Evolutionary conservation across 2,329 filamentous ascomycete genomes (phyloP).

Genomic region (Keithomyces neogunnii): DNA sequence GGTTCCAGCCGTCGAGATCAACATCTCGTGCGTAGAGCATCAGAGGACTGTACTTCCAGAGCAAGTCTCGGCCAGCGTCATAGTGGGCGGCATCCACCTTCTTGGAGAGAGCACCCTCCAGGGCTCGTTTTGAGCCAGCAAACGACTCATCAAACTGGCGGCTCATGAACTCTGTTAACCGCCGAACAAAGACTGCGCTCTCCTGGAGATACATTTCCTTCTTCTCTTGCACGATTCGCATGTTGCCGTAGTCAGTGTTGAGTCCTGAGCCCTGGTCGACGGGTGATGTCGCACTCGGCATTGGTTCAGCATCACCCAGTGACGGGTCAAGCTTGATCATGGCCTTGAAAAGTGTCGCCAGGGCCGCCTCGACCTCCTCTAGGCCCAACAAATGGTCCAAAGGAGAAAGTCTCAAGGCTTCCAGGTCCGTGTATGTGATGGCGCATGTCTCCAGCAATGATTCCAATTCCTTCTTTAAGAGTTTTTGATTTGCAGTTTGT

Average conservation of each 20-base stretch:
- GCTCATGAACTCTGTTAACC: conserved; percentile 74
- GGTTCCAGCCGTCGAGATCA: conserved; percentile 73
- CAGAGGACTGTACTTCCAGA: conserved; percentile 85
- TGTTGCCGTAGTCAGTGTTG: conserved; percentile 72
- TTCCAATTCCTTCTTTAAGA: conserved; percentile 82
- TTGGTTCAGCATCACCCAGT: conserved; percentile 46
- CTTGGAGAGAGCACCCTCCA: conserved; percentile 51
- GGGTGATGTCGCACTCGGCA: conserved; percentile 39
- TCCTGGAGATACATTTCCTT: conserved; percentile 80
- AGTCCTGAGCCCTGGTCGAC: conserved; percentile 39
- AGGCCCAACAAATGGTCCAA: conserved; percentile 64
- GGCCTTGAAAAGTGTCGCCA: conserved; percentile 81
- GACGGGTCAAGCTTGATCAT: conserved; percentile 89
- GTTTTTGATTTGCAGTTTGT: conserved; percentile 92
- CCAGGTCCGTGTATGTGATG: conserved; percentile 67
- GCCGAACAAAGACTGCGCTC: conserved; percentile 65
- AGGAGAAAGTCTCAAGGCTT: conserved; percentile 63
- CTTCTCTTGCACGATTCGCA: conserved; percentile 92
- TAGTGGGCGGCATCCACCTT: conserved; percentile 67
- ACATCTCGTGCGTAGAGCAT: conserved; percentile 84
- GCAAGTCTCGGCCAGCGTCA: conserved; percentile 58
- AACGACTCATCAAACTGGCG: conserved; percentile 71
- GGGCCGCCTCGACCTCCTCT: conserved; percentile 65
- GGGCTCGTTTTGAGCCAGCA: conserved; percentile 56
- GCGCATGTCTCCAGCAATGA: conserved; percentile 85